Evolutionary conservation across 768 basidiomycete species (phyloP), one percentile per base, ranked within the genome.

Genomic region (Phlebiopsis flavidoalba): DNA sequence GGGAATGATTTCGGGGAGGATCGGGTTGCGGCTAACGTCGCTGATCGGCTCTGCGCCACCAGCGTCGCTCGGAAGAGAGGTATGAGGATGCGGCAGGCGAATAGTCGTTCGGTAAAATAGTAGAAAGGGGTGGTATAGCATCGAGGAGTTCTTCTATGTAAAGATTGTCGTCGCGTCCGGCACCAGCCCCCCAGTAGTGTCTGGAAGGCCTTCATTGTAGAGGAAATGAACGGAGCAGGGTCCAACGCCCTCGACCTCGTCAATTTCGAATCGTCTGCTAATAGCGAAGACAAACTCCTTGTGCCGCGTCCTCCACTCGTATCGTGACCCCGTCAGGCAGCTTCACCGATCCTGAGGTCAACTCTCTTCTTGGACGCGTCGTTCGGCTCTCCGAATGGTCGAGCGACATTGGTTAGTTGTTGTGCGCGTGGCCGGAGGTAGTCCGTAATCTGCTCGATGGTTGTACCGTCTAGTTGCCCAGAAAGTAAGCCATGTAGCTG

Each of bases 81-180:
- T 7, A 89, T 83, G 57, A 93, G 81, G 33, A 85, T 75, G 46
- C 89, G 86, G 14, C 89, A 76, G 49, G 87, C 71, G 65, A 81
- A 85, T 17, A 95, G 80, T 12, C 88, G 81, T 71, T 98, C 94
- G 5, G 88, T 85, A n/a, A n/a, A 31, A 64, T 85, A 84, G 72
- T 91, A 91, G 80, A 92, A 94, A 6, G 86, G 83, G 0, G 87
- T 88, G 65, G n/a, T n/a, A 96, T 85, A 26, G 84, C 83, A 58
- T 85, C 82, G 31, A 92, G 72, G 15, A 90, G 76, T 63, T 87
- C 84, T 10, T 79, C 76, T 66, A 87, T 72, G n/a, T n/a, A n/a
- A n/a, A n/a, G 7, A 74, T 75, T 7, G 70, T 71, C 51, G 75
- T 73, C n/a, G 83, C 76, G 17, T 58, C 53, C 31, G 76, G 72